These are phyloP conservation scores for Onygenales sp. DNA, from an alignment of 2,329 filamentous ascomycete genomes.

Conservation along the genomic window DNA sequence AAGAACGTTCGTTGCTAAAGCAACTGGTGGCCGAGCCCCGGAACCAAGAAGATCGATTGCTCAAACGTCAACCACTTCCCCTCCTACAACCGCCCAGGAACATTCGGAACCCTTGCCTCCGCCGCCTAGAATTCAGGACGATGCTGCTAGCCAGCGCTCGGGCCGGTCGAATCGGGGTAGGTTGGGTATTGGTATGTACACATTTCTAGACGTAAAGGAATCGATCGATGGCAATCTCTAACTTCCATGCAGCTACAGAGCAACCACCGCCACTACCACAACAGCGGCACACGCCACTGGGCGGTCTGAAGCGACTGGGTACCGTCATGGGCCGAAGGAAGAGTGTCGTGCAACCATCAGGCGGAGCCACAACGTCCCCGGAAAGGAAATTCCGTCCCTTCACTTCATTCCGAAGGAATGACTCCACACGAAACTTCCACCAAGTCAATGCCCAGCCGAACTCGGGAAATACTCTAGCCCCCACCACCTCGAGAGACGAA, in stretches of 20 bases:
- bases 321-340: slow-evolving; percentile 40
- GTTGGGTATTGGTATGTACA: slow-evolving; percentile 27
- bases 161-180: slow-evolving; percentile 33
- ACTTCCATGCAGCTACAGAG: slow-evolving; percentile 23
- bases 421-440: slow-evolving; percentile 17
- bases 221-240: neutral
- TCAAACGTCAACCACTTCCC: slow-evolving; percentile 13
- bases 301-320: slow-evolving; percentile 36
- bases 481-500: slow-evolving; percentile 12
- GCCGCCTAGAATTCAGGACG: slow-evolving; percentile 38
- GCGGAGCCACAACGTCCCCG: slow-evolving; percentile 17
- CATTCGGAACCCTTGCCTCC: slow-evolving; percentile 26
- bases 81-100: slow-evolving; percentile 17
- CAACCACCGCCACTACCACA: slow-evolving; percentile 3
- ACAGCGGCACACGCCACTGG: slow-evolving; percentile 32
- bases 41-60: slow-evolving; percentile 11
- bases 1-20: slow-evolving; percentile 35
- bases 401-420: slow-evolving; percentile 12
- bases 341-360: slow-evolving; percentile 29
- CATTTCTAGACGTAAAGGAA: slow-evolving; percentile 1
- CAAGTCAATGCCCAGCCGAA: slow-evolving; percentile 16
- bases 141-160: slow-evolving; percentile 47
- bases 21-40: slow-evolving; percentile 28
- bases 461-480: slow-evolving; percentile 16
- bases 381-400: slow-evolving; percentile 38